Base-by-base conservation (phyloP, 176 grass and related monocot species). In the Raddia distichophylla region DNA sequence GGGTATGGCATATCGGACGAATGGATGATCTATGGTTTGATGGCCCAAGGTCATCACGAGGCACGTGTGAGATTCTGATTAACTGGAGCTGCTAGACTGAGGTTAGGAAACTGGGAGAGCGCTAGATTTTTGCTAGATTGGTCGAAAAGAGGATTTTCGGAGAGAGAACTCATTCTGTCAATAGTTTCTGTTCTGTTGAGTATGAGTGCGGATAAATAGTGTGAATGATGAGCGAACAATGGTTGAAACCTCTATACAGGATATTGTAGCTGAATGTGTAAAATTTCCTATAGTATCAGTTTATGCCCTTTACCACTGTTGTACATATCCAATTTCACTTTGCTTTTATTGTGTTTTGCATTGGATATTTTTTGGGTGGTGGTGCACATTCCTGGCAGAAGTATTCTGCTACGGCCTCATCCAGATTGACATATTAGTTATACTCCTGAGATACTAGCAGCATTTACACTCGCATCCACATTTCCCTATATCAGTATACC, bases 61-160 rank as follows among this genome's bases (percentile, higher is more conserved):
- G 32, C 17, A 64, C 60, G 14, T 0, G 6, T 17, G 7, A 51
- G 49, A 70, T 77, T 62, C 42, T 47, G 59, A 65, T 65, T 48
- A 48, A 72, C n/a, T 1, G n/a, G 79, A 64, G 57, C 64, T 46
- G 48, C 63, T 54, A 16, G 18, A 60, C 10, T 32, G 56, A 71
- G 16, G 44, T 32, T 67, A 54, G 35, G 35, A 61, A 15, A 79
- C 32, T 37, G 7, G 0, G 61, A 58, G 44, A 46, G 33, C 62
- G 65, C 69, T 58, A 79, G 13, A 37, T 74, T 80, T 80, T 66
- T 5, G 32, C 6, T 87, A 68, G 67, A 3, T 78, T 53, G n/a
- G 81, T 54, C 33, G 37, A 40, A 80, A 53, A 34, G 66, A 61
- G 9, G 51, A 10, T 53, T 83, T 59, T 49, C 7, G 8, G 20